A percentile compares a stretch with the other conserved stretches of the same genome.
phyloP scores from a whole-genome alignment of 768 basidiomycete species.

The Cystofilobasidium macerans region DNA sequence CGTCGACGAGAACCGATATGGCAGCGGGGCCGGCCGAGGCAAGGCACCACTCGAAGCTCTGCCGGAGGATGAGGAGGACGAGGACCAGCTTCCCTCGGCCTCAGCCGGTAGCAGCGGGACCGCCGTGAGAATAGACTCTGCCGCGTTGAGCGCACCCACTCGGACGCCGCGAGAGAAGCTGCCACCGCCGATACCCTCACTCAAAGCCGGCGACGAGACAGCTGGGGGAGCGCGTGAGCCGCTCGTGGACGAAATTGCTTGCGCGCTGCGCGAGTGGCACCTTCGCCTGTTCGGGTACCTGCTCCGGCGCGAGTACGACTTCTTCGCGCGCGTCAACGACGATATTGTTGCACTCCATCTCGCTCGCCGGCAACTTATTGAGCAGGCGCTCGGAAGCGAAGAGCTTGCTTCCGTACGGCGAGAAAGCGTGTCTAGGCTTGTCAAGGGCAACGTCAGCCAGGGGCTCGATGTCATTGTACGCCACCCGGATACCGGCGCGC shows the following conservation, averaged over 20 bases:
- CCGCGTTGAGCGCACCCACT: neutral
- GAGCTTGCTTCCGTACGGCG: slow-evolving; percentile 70
- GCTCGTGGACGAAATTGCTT: slow-evolving; percentile 93
- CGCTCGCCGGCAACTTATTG: slow-evolving; percentile 79
- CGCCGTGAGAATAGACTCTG: neutral
- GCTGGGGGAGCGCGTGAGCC: slow-evolving; percentile 70
- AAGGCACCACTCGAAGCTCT: slow-evolving; percentile 46
- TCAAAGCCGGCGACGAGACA: slow-evolving; percentile 91
- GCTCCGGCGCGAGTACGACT: slow-evolving; percentile 71
- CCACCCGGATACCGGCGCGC: slow-evolving; percentile 78
- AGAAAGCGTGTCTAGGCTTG: slow-evolving; percentile 77
- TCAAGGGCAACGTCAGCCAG: slow-evolving; percentile 81
- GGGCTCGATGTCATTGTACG: slow-evolving; percentile 92
- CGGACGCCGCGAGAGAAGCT: slow-evolving; percentile 42
- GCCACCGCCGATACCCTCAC: slow-evolving; percentile 78
- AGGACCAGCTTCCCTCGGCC: too few relatives aligned
- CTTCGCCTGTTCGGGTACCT: slow-evolving; percentile 72
- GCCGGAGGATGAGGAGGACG: slow-evolving; percentile 53
- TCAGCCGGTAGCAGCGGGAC: neutral
- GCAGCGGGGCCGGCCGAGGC: neutral
- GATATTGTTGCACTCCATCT: slow-evolving; percentile 86
- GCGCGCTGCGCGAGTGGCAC: slow-evolving; percentile 92
- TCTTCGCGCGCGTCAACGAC: slow-evolving; percentile 73
- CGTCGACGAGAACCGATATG: neutral
- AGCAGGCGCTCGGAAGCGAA: slow-evolving; percentile 73